Conservation (phyloP, 106 monocot genomes). For the Amphibolis antarctica region DNA sequence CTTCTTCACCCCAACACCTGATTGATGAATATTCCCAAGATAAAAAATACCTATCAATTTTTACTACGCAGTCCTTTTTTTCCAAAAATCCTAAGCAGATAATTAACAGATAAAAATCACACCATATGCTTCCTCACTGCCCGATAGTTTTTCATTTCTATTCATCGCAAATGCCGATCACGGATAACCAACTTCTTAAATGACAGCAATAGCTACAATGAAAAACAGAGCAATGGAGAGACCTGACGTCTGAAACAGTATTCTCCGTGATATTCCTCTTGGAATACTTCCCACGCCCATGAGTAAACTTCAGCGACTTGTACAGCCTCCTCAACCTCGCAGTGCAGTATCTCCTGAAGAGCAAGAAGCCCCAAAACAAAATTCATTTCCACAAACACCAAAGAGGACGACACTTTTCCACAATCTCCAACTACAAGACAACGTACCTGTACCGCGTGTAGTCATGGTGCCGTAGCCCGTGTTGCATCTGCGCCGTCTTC, state of each 20-base stretch:
- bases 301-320: slow-evolving; percentile 89
- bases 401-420: not conserved
- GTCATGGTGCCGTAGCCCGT: slow-evolving; percentile 78
- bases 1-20: too few species aligned
- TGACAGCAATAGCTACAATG: not conserved
- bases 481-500: slow-evolving; percentile 89
- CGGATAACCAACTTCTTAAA: not conserved
- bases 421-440: not conserved
- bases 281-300: slow-evolving; percentile 84
- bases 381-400: not conserved
- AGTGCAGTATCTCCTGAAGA: slow-evolving; percentile 84
- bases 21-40: too few species aligned
- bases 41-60: too few species aligned
- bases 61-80: too few species aligned
- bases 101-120: too few species aligned
- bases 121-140: too few species aligned
- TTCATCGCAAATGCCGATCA: not conserved
- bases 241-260: slow-evolving; percentile 79
- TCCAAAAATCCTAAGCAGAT: too few species aligned
- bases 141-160: too few species aligned
- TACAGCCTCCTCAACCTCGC: slow-evolving; percentile 84
- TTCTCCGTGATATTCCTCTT: slow-evolving; percentile 51
- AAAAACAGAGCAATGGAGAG: not conserved
- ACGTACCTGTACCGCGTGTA: slow-evolving; percentile 81
- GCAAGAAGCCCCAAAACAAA: slow-evolving; percentile 6